Conservation (phyloP, 179 eudicot genomes). For the Silene vulgaris region DNA sequence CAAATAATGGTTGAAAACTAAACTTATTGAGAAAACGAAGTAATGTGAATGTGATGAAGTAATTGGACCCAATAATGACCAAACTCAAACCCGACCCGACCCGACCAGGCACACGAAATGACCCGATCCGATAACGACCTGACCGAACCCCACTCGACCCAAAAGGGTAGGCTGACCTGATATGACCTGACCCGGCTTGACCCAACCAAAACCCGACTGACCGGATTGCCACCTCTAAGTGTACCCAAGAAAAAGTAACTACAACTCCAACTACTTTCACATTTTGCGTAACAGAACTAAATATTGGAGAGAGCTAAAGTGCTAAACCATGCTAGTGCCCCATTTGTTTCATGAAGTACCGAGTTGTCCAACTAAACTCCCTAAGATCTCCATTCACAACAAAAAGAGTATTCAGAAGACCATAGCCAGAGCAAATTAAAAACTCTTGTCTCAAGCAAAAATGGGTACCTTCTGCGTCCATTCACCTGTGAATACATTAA, state of each 20-base stretch:
- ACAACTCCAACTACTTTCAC: neutral
- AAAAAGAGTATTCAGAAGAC: neutral
- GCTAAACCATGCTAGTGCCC: neutral
- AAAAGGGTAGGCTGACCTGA: no score
- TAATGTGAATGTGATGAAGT: no score
- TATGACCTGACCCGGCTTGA: no score
- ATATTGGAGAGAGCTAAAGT: neutral
- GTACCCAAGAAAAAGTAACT: neutral
- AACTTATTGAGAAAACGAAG: no score
- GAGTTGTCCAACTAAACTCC: neutral
- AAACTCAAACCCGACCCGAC: no score
- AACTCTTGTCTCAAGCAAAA: constrained; percentile 1
- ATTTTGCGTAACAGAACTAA: neutral
- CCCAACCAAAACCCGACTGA: no score
- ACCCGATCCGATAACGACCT: no score
- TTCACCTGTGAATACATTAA: constrained; percentile 94
- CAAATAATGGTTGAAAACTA: no score
- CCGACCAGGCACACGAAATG: no score
- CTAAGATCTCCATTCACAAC: neutral
- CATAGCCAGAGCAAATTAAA: neutral
- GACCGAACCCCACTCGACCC: no score
- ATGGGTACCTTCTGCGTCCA: constrained; percentile 91
- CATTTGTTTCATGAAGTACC: neutral
- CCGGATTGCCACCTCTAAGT: no score
- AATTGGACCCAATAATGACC: no score